phyloP scores from a whole-genome alignment of 768 basidiomycete genomes.

The Lentinula detonsa region DNA sequence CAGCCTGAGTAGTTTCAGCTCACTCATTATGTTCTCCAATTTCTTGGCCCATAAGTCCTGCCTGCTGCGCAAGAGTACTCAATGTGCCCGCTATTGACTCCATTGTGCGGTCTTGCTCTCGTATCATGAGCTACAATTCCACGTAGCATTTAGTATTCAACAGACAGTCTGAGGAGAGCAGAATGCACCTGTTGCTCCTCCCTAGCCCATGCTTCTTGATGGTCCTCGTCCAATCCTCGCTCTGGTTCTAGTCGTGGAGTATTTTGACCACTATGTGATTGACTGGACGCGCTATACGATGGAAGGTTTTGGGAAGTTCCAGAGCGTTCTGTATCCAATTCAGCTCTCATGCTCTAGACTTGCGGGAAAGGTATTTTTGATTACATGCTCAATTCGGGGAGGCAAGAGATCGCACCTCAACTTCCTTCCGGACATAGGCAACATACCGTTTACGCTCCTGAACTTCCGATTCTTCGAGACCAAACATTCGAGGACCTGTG shows the following conservation, averaged over 20 bases:
- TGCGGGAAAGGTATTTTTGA: conserved; percentile 22
- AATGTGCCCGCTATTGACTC: conserved; percentile 85
- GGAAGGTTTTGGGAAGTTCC: conserved; percentile 18
- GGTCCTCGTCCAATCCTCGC: conserved; percentile 39
- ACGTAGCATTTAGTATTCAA: not conserved
- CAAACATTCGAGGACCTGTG: conserved; percentile 78
- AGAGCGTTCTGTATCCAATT: conserved; percentile 30
- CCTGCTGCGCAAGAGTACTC: conserved; percentile 80
- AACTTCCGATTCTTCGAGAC: conserved; percentile 76
- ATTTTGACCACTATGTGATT: conserved; percentile 18
- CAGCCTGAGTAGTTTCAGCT: conserved; percentile 9
- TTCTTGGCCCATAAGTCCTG: conserved; percentile 91
- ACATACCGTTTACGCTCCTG: conserved; percentile 73
- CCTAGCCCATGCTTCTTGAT: conserved; percentile 74
- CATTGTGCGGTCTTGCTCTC: conserved; percentile 86
- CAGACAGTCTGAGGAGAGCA: not conserved
- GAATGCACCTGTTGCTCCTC: conserved; percentile 78
- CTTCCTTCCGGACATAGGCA: conserved; percentile 62
- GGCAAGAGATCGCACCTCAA: conserved; percentile 55
- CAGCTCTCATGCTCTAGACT: conserved; percentile 73
- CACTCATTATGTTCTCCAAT: conserved; percentile 90
- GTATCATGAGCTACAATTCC: conserved; percentile 65
- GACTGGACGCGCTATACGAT: conserved; percentile 11
- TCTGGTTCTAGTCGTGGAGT: conserved; percentile 29
- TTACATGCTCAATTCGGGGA: conserved; percentile 1